Evolutionary conservation across 2,329 filamentous ascomycete genomes (phyloP).

Genomic region (Penicillium sp.): DNA sequence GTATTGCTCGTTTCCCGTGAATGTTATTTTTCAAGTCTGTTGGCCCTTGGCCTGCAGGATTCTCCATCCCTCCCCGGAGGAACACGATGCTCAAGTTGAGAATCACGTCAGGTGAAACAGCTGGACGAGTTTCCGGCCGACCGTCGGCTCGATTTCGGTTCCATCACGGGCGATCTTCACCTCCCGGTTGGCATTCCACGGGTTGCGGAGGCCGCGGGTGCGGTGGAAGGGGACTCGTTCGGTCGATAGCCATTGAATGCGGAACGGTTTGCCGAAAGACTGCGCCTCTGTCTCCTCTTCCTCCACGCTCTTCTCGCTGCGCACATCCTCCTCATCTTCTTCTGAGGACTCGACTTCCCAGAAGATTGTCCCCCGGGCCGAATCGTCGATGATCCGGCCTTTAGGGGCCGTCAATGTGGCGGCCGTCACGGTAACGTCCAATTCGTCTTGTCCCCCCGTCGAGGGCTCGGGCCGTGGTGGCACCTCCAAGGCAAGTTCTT

Average conservation of each 20-base stretch:
- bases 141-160: slow-evolving; percentile 81
- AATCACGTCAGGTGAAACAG: slow-evolving; percentile 64
- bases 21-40: neutral
- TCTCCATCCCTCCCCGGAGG: neutral
- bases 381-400: slow-evolving; percentile 88
- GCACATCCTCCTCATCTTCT: slow-evolving; percentile 34
- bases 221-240: slow-evolving; percentile 82
- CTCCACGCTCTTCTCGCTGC: slow-evolving; percentile 46
- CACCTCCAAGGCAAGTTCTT: slow-evolving; percentile 66
- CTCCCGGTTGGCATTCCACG: slow-evolving; percentile 92
- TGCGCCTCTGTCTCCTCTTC: slow-evolving; percentile 54
- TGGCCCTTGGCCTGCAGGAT: neutral
- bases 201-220: slow-evolving; percentile 81
- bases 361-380: slow-evolving; percentile 90
- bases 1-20: slow-evolving; percentile 27
- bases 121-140: slow-evolving; percentile 72
- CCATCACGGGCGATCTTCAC: slow-evolving; percentile 95
- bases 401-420: slow-evolving; percentile 74
- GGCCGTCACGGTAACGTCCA: slow-evolving; percentile 76
- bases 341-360: slow-evolving; percentile 76
- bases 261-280: slow-evolving; percentile 87
- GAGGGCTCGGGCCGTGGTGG: slow-evolving; percentile 61
- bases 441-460: slow-evolving; percentile 62
- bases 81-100: neutral
- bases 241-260: slow-evolving; percentile 85